A percentile compares a stretch with the other conserved stretches of the same genome.
These are phyloP conservation scores for Boletus fagicola DNA, from an alignment of 768 basidiomycete genomes.

Conservation along the genomic window DNA sequence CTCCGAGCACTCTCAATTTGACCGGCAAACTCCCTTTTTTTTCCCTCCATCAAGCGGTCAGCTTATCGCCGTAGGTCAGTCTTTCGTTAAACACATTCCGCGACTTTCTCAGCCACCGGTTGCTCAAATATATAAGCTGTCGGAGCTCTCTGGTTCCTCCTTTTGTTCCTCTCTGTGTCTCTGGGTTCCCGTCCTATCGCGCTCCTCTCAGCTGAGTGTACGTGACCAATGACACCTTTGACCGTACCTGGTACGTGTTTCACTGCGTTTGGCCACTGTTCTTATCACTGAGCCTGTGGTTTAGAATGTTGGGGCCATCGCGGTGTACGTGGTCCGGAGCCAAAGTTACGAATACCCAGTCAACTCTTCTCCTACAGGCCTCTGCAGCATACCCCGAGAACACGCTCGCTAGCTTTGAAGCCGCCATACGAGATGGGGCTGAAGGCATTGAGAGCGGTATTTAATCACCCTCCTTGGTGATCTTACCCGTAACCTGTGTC, in stretches of 20 bases:
- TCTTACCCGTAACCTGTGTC: constrained; percentile 50
- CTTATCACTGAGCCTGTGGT: not conserved
- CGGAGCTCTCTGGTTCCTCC: not conserved
- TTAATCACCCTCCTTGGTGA: constrained; percentile 37
- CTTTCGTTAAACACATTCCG: constrained; percentile 5
- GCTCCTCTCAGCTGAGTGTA: constrained; percentile 5
- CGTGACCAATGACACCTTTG: constrained; percentile 21
- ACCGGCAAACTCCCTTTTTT: not conserved
- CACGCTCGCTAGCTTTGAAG: constrained; percentile 91
- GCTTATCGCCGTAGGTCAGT: constrained; percentile 1
- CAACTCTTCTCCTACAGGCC: constrained; percentile 51
- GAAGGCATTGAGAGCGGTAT: constrained; percentile 98
- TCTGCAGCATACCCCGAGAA: constrained; percentile 89
- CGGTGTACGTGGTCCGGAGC: constrained; percentile 50
- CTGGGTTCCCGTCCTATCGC: not conserved
- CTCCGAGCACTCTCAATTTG: constrained; percentile 1
- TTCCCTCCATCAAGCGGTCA: not conserved
- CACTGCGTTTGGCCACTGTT: not conserved
- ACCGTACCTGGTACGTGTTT: constrained; percentile 28
- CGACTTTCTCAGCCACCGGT: constrained; percentile 24
- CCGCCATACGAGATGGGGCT: constrained; percentile 91
- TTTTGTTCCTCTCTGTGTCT: not conserved
- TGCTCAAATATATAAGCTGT: constrained; percentile 26
- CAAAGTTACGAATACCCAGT: not conserved
- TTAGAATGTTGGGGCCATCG: constrained; percentile 81